Base-by-base conservation (phyloP, 352 stramenopile genomes). In the Phytophthora colocasiae region DNA sequence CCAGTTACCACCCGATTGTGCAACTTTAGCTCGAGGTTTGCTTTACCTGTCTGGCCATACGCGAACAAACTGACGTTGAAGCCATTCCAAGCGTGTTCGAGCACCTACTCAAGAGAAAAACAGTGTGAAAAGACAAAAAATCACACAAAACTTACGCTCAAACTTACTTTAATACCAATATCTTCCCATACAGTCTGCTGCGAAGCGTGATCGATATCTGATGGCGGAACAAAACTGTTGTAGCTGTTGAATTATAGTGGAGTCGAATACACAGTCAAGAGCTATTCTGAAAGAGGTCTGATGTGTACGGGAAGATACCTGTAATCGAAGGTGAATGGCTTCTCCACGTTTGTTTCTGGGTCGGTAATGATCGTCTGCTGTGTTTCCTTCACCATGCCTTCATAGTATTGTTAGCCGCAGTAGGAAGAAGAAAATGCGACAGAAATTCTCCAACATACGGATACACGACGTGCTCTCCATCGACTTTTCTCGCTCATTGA, bases 1-100 rank as follows among this genome's bases (percentile, higher is more conserved):
- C 6, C 0, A 27, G 41, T 27, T 12, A 29, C 7, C 8, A 45
- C 17, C 31, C 22, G 6, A 29, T 10, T 34, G 7, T 14, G 22
- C n/a, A 1, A 31, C 36, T 12, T 22, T 29, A 29, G 17, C 27
- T 31, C 27, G 24, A 48, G 24, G 39, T 11, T 14, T 38, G 17
- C 45, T 36, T n/a, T 64, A 77, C 71, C 71, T n/a, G 89, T 96
- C 55, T 96, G 89, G 0, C 89, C 89, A 54, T 96, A 96, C 6
- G 89, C 89, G 53, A 96, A 96, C 26, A 96, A 69, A 31, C 84
- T 95, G 14, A 95, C 87, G 45, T 97, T 96, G 82, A 96, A 97
- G 10, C 90, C 90, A 61, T 94, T 92, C 87, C 87, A 97, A 1
- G 90, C 90, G 57, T 97, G 91, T 61, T 97, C 87, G 4, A 96